A percentile compares a stretch with the other conserved stretches of the same genome.
These are phyloP conservation scores for Sambucus nigra DNA, from an alignment of 129 eudicot species.

Conservation along the genomic window DNA sequence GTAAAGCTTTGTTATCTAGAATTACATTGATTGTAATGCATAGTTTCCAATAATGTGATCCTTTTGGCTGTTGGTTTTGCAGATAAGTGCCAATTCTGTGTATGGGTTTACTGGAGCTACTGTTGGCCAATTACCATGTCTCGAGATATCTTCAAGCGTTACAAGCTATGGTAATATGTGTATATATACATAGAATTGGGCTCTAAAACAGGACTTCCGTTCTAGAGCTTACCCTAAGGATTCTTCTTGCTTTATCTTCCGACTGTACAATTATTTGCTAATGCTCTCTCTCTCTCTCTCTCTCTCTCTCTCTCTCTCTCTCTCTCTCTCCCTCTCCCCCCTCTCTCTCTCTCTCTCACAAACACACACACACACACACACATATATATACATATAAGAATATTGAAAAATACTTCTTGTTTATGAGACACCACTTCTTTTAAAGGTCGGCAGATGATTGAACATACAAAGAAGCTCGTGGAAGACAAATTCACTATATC, in stretches of 20 bases:
- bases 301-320: too few species aligned
- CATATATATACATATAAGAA: too few species aligned
- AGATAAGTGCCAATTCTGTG: constrained; percentile 98
- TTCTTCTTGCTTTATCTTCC: too few species aligned
- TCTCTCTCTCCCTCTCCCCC: too few species aligned
- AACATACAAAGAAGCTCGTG: constrained; percentile 90
- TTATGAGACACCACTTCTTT: constrained; percentile 10
- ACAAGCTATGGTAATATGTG: constrained; percentile 95
- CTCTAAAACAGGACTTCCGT: too few species aligned
- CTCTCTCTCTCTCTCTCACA: too few species aligned
- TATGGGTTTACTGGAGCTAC: constrained; percentile 99
- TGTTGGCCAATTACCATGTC: constrained; percentile 88
- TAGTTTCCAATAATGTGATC: background rate
- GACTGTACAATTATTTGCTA: too few species aligned
- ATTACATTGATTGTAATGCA: constrained; percentile 3
- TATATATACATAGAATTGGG: too few species aligned
- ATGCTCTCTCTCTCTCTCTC: too few species aligned
- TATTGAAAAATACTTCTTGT: constrained; percentile 3
- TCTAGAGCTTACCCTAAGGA: too few species aligned
- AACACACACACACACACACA: too few species aligned
- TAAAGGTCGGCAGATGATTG: constrained; percentile 98
- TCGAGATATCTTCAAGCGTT: constrained; percentile 97
- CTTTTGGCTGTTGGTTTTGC: constrained; percentile 15
- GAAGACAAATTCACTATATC: constrained; percentile 80
- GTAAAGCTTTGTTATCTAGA: constrained; percentile 1